Evolutionary conservation across 1,139 yeast genomes (phyloP), one percentile per base, ranked within the genome.

Genomic region (Wickerhamomyces sp.): DNA sequence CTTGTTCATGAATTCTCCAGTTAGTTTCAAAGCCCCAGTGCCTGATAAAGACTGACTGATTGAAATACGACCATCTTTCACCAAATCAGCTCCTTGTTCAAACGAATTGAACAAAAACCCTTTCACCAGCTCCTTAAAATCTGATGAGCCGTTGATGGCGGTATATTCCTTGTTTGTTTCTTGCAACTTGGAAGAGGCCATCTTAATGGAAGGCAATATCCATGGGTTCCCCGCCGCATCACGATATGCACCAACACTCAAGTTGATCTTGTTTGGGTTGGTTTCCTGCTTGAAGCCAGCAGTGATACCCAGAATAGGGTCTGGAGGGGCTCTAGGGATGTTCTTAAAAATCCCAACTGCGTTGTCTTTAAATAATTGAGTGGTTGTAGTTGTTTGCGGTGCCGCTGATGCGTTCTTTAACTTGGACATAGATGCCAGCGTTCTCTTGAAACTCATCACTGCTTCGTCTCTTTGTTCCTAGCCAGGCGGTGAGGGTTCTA

Each of bases 211-310:
- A 6, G 96, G 95, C 45, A 91, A 75, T 38, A 91, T 82, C 83
- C 94, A 87, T 27, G 97, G 96, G 63, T 81, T 76, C 39, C 97
- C 98, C 43, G 67, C 57, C 56, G 81, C 76, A 64, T 89, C 96
- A 64, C 96, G 79, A 68, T 91, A 91, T 35, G 97, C 96, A 44
- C 98, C 98, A 45, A 91, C 91, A 26, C 95, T 93, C 58, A 89
- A 72, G 61, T 89, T 93, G 54, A 91, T 89, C 72, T 91, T 93
- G 50, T 77, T 73, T 7, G 76, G 61, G 53, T 83, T 72, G 6
- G 70, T 34, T 60, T 84, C 91, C 15, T 69, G 66, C 49, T 66
- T 70, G 66, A 69, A 84, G 49, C 80, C 76, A 53, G 78, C 83
- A 33, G 82, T 70, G 46, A 84, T 73, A 37, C 91, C 91, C 58